These are phyloP conservation scores for Fusarium chlamydosporum DNA, from an alignment of 2,329 filamentous ascomycete species.

Conservation along the genomic window DNA sequence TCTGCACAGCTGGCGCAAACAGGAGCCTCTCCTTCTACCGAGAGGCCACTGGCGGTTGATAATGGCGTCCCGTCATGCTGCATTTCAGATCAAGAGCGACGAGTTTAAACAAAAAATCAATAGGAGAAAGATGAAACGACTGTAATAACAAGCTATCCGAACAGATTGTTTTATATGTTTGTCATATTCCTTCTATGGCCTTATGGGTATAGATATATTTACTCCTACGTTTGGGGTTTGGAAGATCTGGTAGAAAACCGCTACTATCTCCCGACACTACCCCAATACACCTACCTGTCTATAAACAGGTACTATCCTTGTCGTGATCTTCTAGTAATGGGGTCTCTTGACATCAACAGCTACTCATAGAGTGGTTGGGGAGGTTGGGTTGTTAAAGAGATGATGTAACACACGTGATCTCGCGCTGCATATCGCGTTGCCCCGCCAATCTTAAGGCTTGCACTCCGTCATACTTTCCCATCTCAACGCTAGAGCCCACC, in stretches of 20 bases:
- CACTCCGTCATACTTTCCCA: slow-evolving; percentile 43
- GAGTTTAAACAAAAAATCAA: neutral
- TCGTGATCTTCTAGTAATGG: too few species aligned
- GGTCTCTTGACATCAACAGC: neutral
- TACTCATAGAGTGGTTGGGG: neutral
- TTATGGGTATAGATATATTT: neutral
- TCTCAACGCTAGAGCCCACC: slow-evolving; percentile 17
- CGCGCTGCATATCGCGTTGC: slow-evolving; percentile 67
- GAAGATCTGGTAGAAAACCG: too few species aligned
- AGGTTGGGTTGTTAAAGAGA: neutral
- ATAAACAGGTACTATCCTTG: too few species aligned
- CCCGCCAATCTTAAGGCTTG: slow-evolving; percentile 61
- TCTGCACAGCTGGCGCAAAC: slow-evolving; percentile 84
- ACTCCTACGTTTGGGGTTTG: neutral
- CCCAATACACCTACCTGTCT: too few species aligned
- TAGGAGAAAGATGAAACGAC: neutral
- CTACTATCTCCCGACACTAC: too few species aligned
- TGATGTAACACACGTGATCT: slow-evolving; percentile 61
- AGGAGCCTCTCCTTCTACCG: slow-evolving; percentile 84
- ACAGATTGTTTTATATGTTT: neutral
- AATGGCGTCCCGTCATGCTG: neutral
- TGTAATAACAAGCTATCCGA: neutral
- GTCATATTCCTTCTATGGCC: neutral
- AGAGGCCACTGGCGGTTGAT: slow-evolving; percentile 71
- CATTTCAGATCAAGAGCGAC: neutral